A percentile compares a stretch with the other conserved stretches of the same genome.
Evolutionary conservation across 768 basidiomycete genomes (phyloP).

Genomic region (Phanerochaete sordida): DNA sequence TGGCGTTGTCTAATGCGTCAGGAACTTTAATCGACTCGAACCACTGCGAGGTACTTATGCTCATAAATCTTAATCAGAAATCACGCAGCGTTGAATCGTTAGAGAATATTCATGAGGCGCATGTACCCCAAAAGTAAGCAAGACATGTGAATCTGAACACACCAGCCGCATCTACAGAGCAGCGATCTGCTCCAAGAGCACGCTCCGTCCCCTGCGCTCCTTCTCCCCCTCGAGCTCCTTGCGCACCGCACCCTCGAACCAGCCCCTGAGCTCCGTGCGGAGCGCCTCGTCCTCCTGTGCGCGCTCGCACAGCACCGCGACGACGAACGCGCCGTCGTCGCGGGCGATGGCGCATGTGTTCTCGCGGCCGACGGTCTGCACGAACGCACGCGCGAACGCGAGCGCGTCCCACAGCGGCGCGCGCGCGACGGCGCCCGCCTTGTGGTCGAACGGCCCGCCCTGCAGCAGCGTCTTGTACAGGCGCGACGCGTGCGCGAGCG

Average conservation of each 20-base stretch:
- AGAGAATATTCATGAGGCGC: too few species aligned
- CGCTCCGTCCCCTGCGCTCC: conserved; percentile 64
- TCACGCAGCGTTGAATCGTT: too few species aligned
- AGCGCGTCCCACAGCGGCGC: conserved; percentile 53
- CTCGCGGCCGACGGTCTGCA: conserved; percentile 50
- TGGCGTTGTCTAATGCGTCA: too few species aligned
- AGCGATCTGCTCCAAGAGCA: conserved; percentile 51
- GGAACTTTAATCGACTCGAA: too few species aligned
- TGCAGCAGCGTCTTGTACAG: conserved; percentile 88
- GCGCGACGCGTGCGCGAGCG: conserved; percentile 78
- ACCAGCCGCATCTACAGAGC: too few species aligned
- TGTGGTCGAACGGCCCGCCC: conserved; percentile 82
- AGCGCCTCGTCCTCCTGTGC: conserved; percentile 40
- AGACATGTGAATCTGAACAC: too few species aligned
- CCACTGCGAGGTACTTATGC: too few species aligned
- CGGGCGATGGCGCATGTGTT: conserved; percentile 52
- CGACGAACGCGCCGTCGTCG: conserved; percentile 68
- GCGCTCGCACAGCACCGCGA: conserved; percentile 63
- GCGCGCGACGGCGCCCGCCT: conserved; percentile 49
- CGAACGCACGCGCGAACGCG: conserved; percentile 57
- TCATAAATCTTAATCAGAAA: too few species aligned
- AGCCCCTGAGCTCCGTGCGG: conserved; percentile 41
- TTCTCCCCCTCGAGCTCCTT: conserved; percentile 43
- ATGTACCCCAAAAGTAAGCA: too few species aligned
- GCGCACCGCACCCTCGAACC: conserved; percentile 53